Evolutionary conservation across 2,329 filamentous ascomycete species (phyloP), one percentile per base, ranked within the genome.

Genomic region (Diaporthe caulivora): DNA sequence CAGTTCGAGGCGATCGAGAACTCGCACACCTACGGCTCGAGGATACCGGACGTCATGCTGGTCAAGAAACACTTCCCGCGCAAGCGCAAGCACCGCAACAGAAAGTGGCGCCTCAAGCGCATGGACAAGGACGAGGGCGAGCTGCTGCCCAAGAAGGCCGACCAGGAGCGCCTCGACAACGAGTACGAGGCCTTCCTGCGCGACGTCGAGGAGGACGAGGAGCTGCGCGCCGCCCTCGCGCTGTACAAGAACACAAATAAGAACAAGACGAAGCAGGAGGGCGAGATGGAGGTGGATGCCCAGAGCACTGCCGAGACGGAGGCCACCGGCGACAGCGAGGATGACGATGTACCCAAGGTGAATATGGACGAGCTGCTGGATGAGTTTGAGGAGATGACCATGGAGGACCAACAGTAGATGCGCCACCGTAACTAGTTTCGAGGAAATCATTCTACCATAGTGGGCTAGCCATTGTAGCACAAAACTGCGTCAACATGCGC

Each of bases 151-250:
- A 92, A 94, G 86, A 95, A 98, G 85, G 88, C 94, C 74, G 95
- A 98, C 81, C 93, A 96, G 81, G 94, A 95, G 74, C 91, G 92
- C 76, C 91, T 97, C 86, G 95, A 98, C 81, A 90, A 92, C 77
- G 97, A 99, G 84, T 99, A 97, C 84, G 97, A 99, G 86, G 91
- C 95, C 90, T 99, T 99, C 91, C 86, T 99, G 87, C 92, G 93
- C 58, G 97, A 99, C 82, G 94, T 99, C 15, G 97, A 99, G 84
- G 95, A 98, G 81, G 97, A 99, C 82, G 89, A 93, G 69, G 97
- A 99, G 80, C 87, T 98, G 77, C 89, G 97, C 71, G 90, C 92
- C 55, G 95, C 95, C 1, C 86, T 99, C 81, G 94, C 94, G 58
- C 82, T 99, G 79, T 99, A 98, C 86, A 98, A 96, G 86, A 89